These are phyloP conservation scores for Purpureocillium lavendulum DNA, from an alignment of 2,329 filamentous ascomycete genomes.

Conservation along the genomic window DNA sequence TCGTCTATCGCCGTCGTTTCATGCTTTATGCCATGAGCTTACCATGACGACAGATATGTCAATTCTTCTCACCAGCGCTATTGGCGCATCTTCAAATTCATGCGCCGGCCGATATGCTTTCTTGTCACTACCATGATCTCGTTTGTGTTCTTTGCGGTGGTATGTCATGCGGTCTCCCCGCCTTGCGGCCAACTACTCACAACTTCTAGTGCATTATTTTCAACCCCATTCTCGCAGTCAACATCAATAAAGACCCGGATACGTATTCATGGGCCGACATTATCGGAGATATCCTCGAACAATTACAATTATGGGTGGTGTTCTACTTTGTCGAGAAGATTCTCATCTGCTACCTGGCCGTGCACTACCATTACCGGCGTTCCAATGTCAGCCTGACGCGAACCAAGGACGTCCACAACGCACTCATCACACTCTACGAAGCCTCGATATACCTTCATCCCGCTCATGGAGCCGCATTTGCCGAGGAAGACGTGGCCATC, in stretches of 20 bases:
- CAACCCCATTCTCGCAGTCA: too few species aligned
- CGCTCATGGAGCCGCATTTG: background rate
- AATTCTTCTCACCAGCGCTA: constrained; percentile 19
- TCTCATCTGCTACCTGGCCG: constrained; percentile 18
- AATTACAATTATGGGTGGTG: constrained; percentile 13
- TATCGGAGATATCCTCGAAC: background rate
- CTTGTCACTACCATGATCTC: constrained; percentile 10
- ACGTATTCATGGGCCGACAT: too few species aligned
- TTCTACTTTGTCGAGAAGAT: constrained; percentile 20
- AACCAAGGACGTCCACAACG: constrained; percentile 1
- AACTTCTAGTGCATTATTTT: too few species aligned
- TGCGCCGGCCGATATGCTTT: constrained; percentile 14
- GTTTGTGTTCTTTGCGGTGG: constrained; percentile 1
- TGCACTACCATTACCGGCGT: constrained; percentile 19
- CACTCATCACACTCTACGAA: constrained; percentile 1
- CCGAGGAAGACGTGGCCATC: background rate
- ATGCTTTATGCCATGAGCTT: background rate
- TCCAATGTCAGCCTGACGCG: constrained; percentile 15
- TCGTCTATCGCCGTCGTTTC: too few species aligned
- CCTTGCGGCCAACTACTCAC: too few species aligned
- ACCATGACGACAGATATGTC: constrained; percentile 12
- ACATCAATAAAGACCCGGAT: too few species aligned
- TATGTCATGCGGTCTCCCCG: too few species aligned
- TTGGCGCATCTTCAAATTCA: constrained; percentile 15
- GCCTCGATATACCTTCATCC: background rate